Evolutionary conservation across 768 basidiomycete genomes (phyloP), one percentile per base, ranked within the genome.

Genomic region (Nevesoporus exiguus): DNA sequence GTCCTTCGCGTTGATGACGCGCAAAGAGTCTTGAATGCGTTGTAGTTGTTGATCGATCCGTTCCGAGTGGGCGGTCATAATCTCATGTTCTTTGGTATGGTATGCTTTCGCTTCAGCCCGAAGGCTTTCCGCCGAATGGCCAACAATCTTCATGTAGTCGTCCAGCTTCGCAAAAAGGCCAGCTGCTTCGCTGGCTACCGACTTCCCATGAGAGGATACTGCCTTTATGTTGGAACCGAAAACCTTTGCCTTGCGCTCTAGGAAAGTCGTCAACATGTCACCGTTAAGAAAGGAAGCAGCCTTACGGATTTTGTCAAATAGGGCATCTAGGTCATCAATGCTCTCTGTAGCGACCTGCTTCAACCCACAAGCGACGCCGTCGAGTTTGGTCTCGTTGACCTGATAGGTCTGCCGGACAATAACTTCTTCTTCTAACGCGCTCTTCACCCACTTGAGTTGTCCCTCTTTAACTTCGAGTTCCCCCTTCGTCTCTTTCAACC

Each of bases 301-400:
- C 82, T 63, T 63, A 93, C 93, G 88, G 43, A 97, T 80, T 71
- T 96, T 97, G 40, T 83, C 83, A 58, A 93, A 91, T 22, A 95
- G 71, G 0, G 82, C 81, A 15, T 65, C 70, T 34, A 95, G 76
- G 65, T 97, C 90, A 8, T 76, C 75, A 17, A 90, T 72, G 55
- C 84, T 85, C 58, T 92, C 83, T n/a, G 77, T 70, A 1, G 83
- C 82, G 19, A 84, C 80, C 41, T 75, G 75, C 68, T 83, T 90
- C 53, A 96, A 71, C 3, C 79, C 81, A 22, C 66, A 72, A 0
- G 95, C 94, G 5, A 95, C 83, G n/a, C 70, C 72, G 61, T 96
- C 82, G 42, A 97, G 67, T 46, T 71, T 73, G 17, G 69, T 71
- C 70, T 98, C 95, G 7, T 84, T 92, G 46, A 79, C 74, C 65